Evolutionary conservation across 345 rosid genomes (phyloP), one percentile per base, ranked within the genome.

Genomic region (Syzygium aqueum): DNA sequence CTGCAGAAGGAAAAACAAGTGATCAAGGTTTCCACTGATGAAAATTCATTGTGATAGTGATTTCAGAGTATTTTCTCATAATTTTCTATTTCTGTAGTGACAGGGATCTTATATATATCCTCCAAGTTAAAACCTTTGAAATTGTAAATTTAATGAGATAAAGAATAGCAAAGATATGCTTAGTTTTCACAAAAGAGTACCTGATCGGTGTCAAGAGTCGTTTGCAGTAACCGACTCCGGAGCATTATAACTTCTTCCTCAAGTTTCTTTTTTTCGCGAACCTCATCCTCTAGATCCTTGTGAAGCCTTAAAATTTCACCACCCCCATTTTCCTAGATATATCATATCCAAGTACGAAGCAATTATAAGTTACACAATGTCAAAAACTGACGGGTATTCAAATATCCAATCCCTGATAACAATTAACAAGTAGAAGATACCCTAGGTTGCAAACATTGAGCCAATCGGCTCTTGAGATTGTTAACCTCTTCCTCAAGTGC

Each of bases 191-290:
- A 40, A 37, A 37, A 33, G 82, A 73, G 49, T 73, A 98, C 99
- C 99, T 98, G 98, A 87, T 98, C 99, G 85, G 98, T 96, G 89
- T 96, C 99, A 89, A 94, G 93, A 87, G 95, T 95, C 91, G 96
- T 89, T 84, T 96, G 99, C 91, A 96, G 90, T 91, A 96, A 89
- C 91, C 94, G 99, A 90, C 96, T 95, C 88, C 94, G 94, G 83
- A 96, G 90, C 52, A 93, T 84, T 89, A 92, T 89, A 87, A 94
- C 94, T 92, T 98, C 97, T 88, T 92, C 96, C 90, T 96, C 99
- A 89, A 96, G 97, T 89, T 94, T 98, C 94, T 89, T 93, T 88
- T 93, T 96, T 90, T 95, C 95, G 86, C 77, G 40, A 51, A 92
- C 93, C 91, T 96, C 99, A 30, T 96, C 98, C 90, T 98, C 99